Percentiles rank a stretch among this genome's conserved stretches.
These are phyloP conservation scores for Knufia petricola DNA, from an alignment of 2,329 filamentous ascomycete species.

Conservation along the genomic window DNA sequence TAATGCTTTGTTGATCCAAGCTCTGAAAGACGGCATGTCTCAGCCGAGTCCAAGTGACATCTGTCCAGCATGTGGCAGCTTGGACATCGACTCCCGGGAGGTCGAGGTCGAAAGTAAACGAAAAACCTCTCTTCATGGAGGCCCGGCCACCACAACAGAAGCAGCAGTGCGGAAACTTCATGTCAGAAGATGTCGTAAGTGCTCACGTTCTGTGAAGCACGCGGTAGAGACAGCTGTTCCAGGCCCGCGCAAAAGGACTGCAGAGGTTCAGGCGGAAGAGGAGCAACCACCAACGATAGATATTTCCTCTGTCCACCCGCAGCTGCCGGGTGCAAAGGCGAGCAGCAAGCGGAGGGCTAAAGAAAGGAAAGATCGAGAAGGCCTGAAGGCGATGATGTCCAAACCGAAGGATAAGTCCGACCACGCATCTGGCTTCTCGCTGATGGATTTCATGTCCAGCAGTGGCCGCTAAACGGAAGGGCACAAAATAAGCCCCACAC, in stretches of 20 bases:
- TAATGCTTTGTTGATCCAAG: neutral
- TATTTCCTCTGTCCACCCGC: neutral
- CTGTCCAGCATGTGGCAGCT: conserved; percentile 5
- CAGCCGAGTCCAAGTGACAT: neutral
- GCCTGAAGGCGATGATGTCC: conserved; percentile 44
- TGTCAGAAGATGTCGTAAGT: neutral
- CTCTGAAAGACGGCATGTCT: neutral
- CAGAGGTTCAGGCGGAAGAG: neutral
- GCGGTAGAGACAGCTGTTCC: neutral
- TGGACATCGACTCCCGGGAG: neutral
- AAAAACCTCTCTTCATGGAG: neutral
- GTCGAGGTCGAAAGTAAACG: neutral
- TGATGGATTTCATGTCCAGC: conserved; percentile 22
- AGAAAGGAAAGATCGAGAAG: conserved; percentile 41
- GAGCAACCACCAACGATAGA: neutral
- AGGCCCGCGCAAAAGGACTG: no score
- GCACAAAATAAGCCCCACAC: conserved; percentile 10
- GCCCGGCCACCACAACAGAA: neutral
- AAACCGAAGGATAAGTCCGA: conserved; percentile 12
- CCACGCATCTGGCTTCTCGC: conserved; percentile 12
- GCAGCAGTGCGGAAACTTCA: neutral
- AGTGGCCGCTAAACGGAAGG: neutral
- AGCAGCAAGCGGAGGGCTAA: conserved; percentile 49
- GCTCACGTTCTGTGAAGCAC: conserved; percentile 1
- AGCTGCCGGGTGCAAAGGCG: neutral